phyloP scores from a whole-genome alignment of 106 monocot species.

The Chionographis japonica region DNA sequence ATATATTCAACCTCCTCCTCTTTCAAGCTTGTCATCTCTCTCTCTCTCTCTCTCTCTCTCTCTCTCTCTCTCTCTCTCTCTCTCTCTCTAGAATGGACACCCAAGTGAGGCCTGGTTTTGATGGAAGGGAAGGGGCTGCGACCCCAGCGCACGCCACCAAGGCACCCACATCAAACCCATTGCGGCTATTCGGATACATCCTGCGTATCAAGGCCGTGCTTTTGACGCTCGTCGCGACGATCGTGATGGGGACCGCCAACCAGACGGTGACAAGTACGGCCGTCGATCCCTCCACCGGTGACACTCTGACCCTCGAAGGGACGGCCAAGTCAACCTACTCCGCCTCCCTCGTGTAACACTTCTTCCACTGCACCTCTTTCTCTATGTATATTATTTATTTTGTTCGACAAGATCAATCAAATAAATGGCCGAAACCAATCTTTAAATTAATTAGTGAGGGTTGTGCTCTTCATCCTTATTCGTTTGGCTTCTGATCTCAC shows the following conservation, averaged over 20 bases:
- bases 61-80: background rate
- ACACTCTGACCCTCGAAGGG: background rate
- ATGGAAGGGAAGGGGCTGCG: background rate
- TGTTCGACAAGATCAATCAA: background rate
- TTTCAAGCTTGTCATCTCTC: conserved; percentile 15
- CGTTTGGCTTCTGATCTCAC: too few species aligned
- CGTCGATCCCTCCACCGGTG: background rate
- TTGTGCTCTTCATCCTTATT: too few species aligned
- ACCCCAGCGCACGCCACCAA: background rate
- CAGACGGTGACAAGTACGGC: conserved; percentile 2
- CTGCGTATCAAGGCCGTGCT: conserved; percentile 15
- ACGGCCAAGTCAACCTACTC: conserved; percentile 13
- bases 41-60: conserved; percentile 9
- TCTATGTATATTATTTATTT: background rate
- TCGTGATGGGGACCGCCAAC: conserved; percentile 20
- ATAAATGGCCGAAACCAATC: too few species aligned
- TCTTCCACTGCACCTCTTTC: too few species aligned
- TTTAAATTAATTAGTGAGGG: too few species aligned
- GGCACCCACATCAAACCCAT: background rate
- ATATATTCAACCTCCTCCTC: background rate
- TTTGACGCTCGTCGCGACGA: conserved; percentile 5
- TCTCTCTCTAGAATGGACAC: background rate
- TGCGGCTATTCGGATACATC: background rate
- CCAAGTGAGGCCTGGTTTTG: conserved; percentile 1
- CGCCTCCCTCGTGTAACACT: conserved; percentile 17